phyloP scores from a whole-genome alignment of 2,329 filamentous ascomycete genomes.

The Xylaria sp. region DNA sequence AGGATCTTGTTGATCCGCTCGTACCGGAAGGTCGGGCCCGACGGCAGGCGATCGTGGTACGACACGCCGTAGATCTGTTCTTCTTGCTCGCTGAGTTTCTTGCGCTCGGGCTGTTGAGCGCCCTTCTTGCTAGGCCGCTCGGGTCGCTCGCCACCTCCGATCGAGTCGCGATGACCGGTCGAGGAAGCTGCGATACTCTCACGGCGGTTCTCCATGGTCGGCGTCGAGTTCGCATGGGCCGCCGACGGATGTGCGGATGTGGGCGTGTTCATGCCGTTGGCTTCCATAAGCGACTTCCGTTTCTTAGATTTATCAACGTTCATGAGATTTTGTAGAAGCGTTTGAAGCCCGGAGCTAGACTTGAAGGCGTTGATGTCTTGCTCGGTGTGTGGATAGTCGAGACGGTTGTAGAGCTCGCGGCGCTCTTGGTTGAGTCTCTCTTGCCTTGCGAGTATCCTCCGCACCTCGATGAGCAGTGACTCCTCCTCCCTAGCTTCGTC shows the following conservation, averaged over 20 bases:
- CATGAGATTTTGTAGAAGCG: slow-evolving; percentile 80
- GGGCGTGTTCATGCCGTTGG: slow-evolving; percentile 56
- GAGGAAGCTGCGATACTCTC: slow-evolving; percentile 56
- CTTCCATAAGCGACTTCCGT: slow-evolving; percentile 67
- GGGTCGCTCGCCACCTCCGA: slow-evolving; percentile 43
- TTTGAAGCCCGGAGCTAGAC: slow-evolving; percentile 76
- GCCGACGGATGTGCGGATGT: slow-evolving; percentile 38
- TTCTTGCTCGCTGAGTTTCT: slow-evolving; percentile 74
- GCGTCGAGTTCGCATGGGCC: slow-evolving; percentile 39
- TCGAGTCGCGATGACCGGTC: slow-evolving; percentile 48
- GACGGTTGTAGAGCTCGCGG: slow-evolving; percentile 80
- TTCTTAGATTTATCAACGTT: slow-evolving; percentile 88
- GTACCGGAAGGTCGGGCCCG: slow-evolving; percentile 87
- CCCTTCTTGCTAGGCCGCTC: slow-evolving; percentile 54
- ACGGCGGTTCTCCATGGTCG: slow-evolving; percentile 48
- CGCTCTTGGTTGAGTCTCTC: slow-evolving; percentile 87
- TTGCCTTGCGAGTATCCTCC: slow-evolving; percentile 85
- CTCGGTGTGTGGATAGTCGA: slow-evolving; percentile 76
- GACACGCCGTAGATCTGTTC: slow-evolving; percentile 82
- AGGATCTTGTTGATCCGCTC: slow-evolving; percentile 80
- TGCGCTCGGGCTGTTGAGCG: slow-evolving; percentile 57
- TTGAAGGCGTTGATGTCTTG: slow-evolving; percentile 78
- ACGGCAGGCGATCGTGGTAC: slow-evolving; percentile 80
- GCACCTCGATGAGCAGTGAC: slow-evolving; percentile 83
- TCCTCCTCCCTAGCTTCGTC: slow-evolving; percentile 94